Percentiles rank a stretch among this genome's conserved stretches.
These are phyloP conservation scores for Nakazawaea siamensis DNA, from an alignment of 805 yeast genomes.

Conservation along the genomic window DNA sequence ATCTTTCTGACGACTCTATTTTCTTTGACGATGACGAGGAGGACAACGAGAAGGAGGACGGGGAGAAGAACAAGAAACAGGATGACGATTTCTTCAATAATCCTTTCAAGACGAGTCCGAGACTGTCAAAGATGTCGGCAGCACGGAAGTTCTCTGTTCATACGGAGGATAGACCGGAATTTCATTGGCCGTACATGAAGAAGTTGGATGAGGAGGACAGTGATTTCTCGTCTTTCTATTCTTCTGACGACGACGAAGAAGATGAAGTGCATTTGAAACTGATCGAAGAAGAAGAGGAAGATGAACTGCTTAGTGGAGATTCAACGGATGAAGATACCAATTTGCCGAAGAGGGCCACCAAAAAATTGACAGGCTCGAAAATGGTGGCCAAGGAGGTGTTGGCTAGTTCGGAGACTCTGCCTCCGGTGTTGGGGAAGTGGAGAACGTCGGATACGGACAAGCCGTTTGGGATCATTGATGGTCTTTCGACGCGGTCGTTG, in stretches of 20 bases:
- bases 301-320: conserved; percentile 81
- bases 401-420: conserved; percentile 81
- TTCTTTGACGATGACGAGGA: conserved; percentile 7
- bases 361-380: conserved; percentile 35
- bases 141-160: conserved; percentile 7
- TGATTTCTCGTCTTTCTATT: conserved; percentile 14
- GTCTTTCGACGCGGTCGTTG: conserved; percentile 80
- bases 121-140: background rate
- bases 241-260: conserved; percentile 12
- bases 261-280: conserved; percentile 13
- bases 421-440: conserved; percentile 93
- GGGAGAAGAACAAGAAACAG: conserved; percentile 18
- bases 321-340: conserved; percentile 91
- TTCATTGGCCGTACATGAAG: conserved; percentile 8
- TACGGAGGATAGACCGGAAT: conserved; percentile 4
- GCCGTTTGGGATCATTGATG: conserved; percentile 93
- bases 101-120: background rate
- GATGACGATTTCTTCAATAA: conserved; percentile 11
- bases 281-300: conserved; percentile 1
- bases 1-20: conserved; percentile 8
- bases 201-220: conserved; percentile 13
- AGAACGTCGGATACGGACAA: conserved; percentile 59
- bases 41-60: conserved; percentile 7
- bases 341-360: conserved; percentile 61
- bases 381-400: conserved; percentile 89